Percentiles rank a stretch among this genome's conserved stretches.
These are phyloP conservation scores for Daedaleopsis sinensis DNA, from an alignment of 768 basidiomycete species.

Conservation along the genomic window DNA sequence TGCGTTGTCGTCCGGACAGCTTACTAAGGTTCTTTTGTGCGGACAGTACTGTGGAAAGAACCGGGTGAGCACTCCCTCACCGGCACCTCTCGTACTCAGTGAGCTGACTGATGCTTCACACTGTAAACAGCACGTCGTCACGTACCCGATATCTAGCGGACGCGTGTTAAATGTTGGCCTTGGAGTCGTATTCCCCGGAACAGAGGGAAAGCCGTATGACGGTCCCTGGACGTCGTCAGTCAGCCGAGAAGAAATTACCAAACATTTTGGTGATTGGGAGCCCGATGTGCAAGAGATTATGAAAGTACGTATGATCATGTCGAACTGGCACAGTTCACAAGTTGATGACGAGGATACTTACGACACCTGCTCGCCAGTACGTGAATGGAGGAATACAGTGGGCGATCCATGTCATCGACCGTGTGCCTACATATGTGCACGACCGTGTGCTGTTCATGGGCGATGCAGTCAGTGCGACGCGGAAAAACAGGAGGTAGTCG, in stretches of 20 bases:
- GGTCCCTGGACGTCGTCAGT: slow-evolving; percentile 9
- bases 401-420: slow-evolving; percentile 45
- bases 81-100: not conserved
- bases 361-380: not conserved
- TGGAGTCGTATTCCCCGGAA: not conserved
- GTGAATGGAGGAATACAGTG: slow-evolving; percentile 40
- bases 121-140: slow-evolving; percentile 6
- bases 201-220: slow-evolving; percentile 4
- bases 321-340: too few relatives aligned
- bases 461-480: slow-evolving; percentile 44
- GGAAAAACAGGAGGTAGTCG: too few relatives aligned
- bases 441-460: slow-evolving; percentile 49
- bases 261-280: slow-evolving; percentile 11
- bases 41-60: slow-evolving; percentile 16
- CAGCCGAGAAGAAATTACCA: not conserved
- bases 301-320: not conserved
- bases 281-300: slow-evolving; percentile 6
- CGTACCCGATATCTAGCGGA: slow-evolving; percentile 17
- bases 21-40: not conserved
- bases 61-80: not conserved
- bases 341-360: too few relatives aligned
- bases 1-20: not conserved
- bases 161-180: slow-evolving; percentile 8
- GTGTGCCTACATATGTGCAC: slow-evolving; percentile 41
- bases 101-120: not conserved